These are phyloP conservation scores for Scytalidium lignicola DNA, from an alignment of 2,329 filamentous ascomycete species.

Conservation along the genomic window DNA sequence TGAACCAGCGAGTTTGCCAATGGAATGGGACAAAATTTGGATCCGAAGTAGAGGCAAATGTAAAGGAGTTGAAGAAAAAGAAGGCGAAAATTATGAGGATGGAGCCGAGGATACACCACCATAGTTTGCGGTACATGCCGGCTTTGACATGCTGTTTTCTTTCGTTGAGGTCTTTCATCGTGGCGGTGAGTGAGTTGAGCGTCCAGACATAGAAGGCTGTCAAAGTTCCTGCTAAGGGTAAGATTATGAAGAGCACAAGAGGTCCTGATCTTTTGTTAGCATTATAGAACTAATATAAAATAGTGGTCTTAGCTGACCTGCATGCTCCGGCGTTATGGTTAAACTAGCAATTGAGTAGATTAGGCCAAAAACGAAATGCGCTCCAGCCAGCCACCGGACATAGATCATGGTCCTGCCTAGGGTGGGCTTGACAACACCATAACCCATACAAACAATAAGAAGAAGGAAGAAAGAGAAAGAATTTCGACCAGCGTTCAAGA, in stretches of 20 bases:
- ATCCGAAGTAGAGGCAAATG: slow-evolving; percentile 78
- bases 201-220: slow-evolving; percentile 99
- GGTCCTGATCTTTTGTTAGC: slow-evolving; percentile 50
- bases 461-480: slow-evolving; percentile 98
- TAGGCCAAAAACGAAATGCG: slow-evolving; percentile 91
- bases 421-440: slow-evolving; percentile 92
- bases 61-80: slow-evolving; percentile 97
- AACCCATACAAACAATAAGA: slow-evolving; percentile 98
- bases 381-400: slow-evolving; percentile 83
- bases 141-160: slow-evolving; percentile 93
- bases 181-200: slow-evolving; percentile 87
- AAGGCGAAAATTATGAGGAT: slow-evolving; percentile 96
- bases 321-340: slow-evolving; percentile 81
- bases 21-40: slow-evolving; percentile 92
- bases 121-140: slow-evolving; percentile 94
- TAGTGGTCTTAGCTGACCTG: slow-evolving; percentile 43
- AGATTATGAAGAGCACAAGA: slow-evolving; percentile 84
- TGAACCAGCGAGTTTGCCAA: slow-evolving; percentile 97
- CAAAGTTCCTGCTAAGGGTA: slow-evolving; percentile 84
- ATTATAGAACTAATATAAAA: neutral
- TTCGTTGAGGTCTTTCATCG: slow-evolving; percentile 92
- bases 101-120: slow-evolving; percentile 92
- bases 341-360: slow-evolving; percentile 90
- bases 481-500: slow-evolving; percentile 89
- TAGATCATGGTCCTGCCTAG: slow-evolving; percentile 92